Evolutionary conservation across 176 grass and related monocot species (phyloP), one percentile per base, ranked within the genome.

Genomic region (Stipa capillata): DNA sequence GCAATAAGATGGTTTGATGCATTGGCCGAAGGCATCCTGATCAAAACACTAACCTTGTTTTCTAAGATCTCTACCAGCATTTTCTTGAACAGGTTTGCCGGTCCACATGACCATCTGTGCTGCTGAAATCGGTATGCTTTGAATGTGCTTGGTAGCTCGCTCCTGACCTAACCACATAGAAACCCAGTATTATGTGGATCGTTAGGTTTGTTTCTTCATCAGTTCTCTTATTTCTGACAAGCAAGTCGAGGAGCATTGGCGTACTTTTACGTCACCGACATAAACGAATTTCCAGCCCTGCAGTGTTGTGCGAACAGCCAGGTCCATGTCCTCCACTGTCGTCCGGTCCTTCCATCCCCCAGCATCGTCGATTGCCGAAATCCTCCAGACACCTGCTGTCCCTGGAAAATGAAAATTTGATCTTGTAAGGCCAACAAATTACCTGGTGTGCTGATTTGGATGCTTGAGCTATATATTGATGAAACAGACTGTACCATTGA

Each of bases 321-420:
- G 61, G 81, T 99, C 96, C 96, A 99, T 99, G 81, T 99, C 92
- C 81, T 99, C 96, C 23, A 99, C 96, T 5, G 96, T 99, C 0
- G 96, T 99, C n/a, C 96, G 86, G 61, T 99, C 92, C 74, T 95
- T 93, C 96, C 96, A 99, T 4, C 96, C 96, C 1, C 96, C 96
- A 0, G 88, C 88, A 58, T 99, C 90, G 33, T 76, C 33, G 5
- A 99, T 99, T 1, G 92, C 88, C 37, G 85, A 34, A 8, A 90
- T 89, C 76, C 96, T 99, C 96, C 96, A 99, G 13, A 95, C 96
- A 52, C 96, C 96, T 23, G 96, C 92, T 14, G 92, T 99, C 9
- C 96, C 96, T 99, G 34, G 54, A 87, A 70, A 63, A 65, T 59
- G 11, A 4, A 62, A 54, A 12, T n/a, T n/a, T n/a, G n/a, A 7